phyloP scores from a whole-genome alignment of 1,284 basidiomycete species.

The Pulveroboletus sp. region DNA sequence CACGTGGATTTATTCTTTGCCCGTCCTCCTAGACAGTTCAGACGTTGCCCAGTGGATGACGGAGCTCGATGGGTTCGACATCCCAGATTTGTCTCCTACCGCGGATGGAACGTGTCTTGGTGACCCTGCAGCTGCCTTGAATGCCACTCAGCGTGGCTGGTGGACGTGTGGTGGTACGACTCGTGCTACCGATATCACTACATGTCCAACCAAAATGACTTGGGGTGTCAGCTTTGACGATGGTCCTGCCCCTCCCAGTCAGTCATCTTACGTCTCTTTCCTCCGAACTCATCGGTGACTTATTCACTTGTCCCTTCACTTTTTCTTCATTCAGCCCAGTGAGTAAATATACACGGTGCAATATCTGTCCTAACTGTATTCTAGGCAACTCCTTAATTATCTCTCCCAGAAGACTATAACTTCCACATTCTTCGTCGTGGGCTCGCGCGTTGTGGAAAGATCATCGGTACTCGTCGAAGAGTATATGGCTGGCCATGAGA shows the following conservation, averaged over 20 bases:
- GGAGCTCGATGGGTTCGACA: constrained; percentile 67
- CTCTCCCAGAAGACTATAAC: constrained; percentile 62
- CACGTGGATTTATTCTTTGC: not conserved
- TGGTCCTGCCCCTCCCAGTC: constrained; percentile 80
- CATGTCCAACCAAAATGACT: constrained; percentile 76
- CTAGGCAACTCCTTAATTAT: constrained; percentile 64
- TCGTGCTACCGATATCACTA: constrained; percentile 58
- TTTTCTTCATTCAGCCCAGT: constrained; percentile 43
- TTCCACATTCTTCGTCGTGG: constrained; percentile 92
- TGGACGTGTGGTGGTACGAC: constrained; percentile 89
- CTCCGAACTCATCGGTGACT: not conserved
- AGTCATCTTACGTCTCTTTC: constrained; percentile 29
- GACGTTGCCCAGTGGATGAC: constrained; percentile 74
- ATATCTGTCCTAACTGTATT: constrained; percentile 10
- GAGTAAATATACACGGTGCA: constrained; percentile 21
- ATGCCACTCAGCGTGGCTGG: constrained; percentile 66
- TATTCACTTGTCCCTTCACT: not conserved
- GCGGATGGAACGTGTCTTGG: constrained; percentile 62
- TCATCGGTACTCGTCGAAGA: constrained; percentile 78
- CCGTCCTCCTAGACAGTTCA: constrained; percentile 41
- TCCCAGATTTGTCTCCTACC: constrained; percentile 61
- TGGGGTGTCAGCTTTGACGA: constrained; percentile 88
- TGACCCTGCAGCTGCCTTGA: constrained; percentile 54
- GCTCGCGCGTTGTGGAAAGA: constrained; percentile 83
- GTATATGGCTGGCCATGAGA: constrained; percentile 83